Percentiles rank a stretch among this genome's conserved stretches.
Evolutionary conservation across 352 stramenopile species (phyloP).

Genomic region (Blastocystis sp.): DNA sequence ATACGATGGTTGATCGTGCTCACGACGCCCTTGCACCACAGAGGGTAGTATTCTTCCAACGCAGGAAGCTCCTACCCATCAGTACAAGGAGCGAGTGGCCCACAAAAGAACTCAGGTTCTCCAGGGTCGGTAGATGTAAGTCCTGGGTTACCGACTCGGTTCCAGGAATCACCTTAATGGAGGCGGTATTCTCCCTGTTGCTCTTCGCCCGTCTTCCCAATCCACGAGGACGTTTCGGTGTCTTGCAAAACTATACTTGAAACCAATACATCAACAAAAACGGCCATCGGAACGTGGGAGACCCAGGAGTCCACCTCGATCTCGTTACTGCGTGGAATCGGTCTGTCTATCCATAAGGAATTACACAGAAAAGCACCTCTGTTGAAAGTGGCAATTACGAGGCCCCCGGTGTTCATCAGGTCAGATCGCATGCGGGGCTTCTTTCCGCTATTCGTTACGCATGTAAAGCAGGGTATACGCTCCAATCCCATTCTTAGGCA

Average conservation of each 20-base stretch:
- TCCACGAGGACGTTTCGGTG: no score
- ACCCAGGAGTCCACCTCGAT: neutral
- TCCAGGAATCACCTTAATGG: neutral
- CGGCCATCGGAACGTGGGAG: neutral
- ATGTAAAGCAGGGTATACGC: no score
- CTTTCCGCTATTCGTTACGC: no score
- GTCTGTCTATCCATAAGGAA: neutral
- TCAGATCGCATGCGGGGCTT: neutral
- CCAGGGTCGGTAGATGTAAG: neutral
- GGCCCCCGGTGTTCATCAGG: neutral
- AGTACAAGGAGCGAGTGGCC: neutral
- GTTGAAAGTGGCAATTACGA: neutral
- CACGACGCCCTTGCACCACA: constrained; percentile 12
- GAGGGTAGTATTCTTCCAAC: neutral
- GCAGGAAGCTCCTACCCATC: neutral
- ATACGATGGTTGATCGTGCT: constrained; percentile 36
- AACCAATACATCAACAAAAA: neutral
- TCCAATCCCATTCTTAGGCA: no score
- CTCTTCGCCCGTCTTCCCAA: neutral
- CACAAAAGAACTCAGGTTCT: neutral
- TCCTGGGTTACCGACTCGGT: neutral
- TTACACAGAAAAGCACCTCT: neutral
- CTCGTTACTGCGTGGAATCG: neutral
- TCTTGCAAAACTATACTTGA: neutral
- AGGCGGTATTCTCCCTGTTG: neutral